Conservation (phyloP, 2,329 filamentous ascomycete genomes). For the Pezicula neosporulosa region DNA sequence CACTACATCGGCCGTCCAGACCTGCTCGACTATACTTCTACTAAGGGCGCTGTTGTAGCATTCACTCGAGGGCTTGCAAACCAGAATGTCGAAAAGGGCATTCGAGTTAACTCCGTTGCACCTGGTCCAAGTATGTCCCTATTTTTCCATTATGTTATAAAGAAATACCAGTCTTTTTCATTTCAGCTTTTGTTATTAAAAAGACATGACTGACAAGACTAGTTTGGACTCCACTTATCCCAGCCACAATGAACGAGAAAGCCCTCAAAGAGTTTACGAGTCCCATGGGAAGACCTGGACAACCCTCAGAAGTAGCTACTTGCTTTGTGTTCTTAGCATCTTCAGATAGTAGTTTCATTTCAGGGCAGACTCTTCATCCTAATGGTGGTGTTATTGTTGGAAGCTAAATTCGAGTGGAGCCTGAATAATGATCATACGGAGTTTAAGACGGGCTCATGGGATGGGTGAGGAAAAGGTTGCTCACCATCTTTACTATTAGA, state of each 20-base stretch:
- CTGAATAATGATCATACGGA: no score
- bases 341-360: slow-evolving; percentile 69
- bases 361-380: slow-evolving; percentile 67
- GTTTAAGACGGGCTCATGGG: no score
- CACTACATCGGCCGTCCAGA: slow-evolving; percentile 78
- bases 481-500: no score
- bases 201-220: neutral
- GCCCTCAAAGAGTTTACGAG: slow-evolving; percentile 70
- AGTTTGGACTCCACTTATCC: slow-evolving; percentile 73
- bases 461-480: no score
- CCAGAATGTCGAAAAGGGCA: slow-evolving; percentile 68
- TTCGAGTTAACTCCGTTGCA: slow-evolving; percentile 73
- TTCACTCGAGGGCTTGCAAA: slow-evolving; percentile 78
- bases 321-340: slow-evolving; percentile 80
- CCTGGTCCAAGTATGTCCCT: slow-evolving; percentile 56
- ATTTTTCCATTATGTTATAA: neutral
- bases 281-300: slow-evolving; percentile 74
- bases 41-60: slow-evolving; percentile 73
- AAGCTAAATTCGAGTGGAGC: slow-evolving; percentile 2
- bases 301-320: slow-evolving; percentile 78
- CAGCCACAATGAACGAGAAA: slow-evolving; percentile 66
- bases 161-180: no score
- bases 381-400: slow-evolving; percentile 58
- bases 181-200: no score
- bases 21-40: slow-evolving; percentile 77